A percentile compares a stretch with the other conserved stretches of the same genome.
Evolutionary conservation across 306 rosid species (phyloP).

Genomic region (Rosa persica): DNA sequence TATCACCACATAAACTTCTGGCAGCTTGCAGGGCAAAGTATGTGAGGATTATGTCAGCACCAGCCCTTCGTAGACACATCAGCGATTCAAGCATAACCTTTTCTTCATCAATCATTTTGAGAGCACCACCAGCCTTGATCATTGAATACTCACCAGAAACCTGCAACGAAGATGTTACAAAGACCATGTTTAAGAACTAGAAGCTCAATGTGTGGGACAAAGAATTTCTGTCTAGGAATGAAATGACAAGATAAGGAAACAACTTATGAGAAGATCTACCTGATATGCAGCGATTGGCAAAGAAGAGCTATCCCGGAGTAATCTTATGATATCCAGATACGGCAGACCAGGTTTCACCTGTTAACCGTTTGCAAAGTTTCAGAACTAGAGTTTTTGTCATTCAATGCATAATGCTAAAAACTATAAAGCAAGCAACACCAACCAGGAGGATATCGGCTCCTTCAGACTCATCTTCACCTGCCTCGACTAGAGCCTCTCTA

Average conservation of each 20-base stretch:
- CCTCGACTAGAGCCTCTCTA: slow-evolving; percentile 85
- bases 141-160: slow-evolving; percentile 98
- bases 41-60: slow-evolving; percentile 87
- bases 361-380: slow-evolving; percentile 18
- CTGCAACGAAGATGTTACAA: slow-evolving; percentile 32
- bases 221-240: background rate
- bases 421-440: slow-evolving; percentile 32
- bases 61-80: slow-evolving; percentile 89
- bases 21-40: slow-evolving; percentile 95
- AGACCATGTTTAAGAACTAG: background rate
- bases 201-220: background rate
- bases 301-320: slow-evolving; percentile 83
- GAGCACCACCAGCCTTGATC: slow-evolving; percentile 88
- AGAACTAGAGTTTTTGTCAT: slow-evolving; percentile 12
- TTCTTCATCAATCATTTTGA: slow-evolving; percentile 90
- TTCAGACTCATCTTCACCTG: slow-evolving; percentile 84
- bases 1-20: slow-evolving; percentile 73
- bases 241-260: background rate
- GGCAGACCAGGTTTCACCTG: slow-evolving; percentile 99
- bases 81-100: slow-evolving; percentile 93
- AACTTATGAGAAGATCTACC: slow-evolving; percentile 41
- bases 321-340: slow-evolving; percentile 78
- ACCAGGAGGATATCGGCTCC: slow-evolving; percentile 99
- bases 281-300: slow-evolving; percentile 95
- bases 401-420: slow-evolving; percentile 4